Conservation (phyloP, 2,329 filamentous ascomycete species). For the Emergomyces pasteurianus region DNA sequence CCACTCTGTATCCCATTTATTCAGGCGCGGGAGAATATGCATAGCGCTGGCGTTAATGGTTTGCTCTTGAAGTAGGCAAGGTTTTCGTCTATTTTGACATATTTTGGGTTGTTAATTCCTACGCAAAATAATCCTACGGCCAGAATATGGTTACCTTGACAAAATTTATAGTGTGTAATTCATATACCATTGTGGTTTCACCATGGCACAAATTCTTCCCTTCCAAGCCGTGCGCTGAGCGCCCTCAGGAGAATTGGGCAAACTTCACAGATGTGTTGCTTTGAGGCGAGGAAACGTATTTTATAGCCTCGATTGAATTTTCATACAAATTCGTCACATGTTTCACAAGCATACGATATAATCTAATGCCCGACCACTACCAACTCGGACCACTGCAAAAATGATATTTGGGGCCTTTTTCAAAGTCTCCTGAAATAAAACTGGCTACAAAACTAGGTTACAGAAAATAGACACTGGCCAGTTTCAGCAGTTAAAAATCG, state of each 20-base stretch:
- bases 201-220: no score
- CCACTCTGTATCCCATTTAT: slow-evolving; percentile 6
- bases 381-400: no score
- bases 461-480: background rate
- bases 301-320: no score
- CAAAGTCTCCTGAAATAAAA: background rate
- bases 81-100: background rate
- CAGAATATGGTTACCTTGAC: background rate
- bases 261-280: no score
- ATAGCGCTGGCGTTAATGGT: slow-evolving; percentile 32
- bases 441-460: background rate
- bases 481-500: background rate
- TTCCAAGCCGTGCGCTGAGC: no score
- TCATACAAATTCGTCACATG: no score
- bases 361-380: no score
- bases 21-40: slow-evolving; percentile 15
- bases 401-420: background rate
- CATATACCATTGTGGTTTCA: no score
- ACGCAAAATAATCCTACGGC: background rate
- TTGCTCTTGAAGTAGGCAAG: background rate
- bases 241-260: no score
- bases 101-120: slow-evolving; percentile 3
- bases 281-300: background rate
- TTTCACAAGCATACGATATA: no score
- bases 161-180: background rate